Base-by-base conservation (phyloP, 1,139 yeast genomes). In the Pneumocystis oryctolagi region DNA sequence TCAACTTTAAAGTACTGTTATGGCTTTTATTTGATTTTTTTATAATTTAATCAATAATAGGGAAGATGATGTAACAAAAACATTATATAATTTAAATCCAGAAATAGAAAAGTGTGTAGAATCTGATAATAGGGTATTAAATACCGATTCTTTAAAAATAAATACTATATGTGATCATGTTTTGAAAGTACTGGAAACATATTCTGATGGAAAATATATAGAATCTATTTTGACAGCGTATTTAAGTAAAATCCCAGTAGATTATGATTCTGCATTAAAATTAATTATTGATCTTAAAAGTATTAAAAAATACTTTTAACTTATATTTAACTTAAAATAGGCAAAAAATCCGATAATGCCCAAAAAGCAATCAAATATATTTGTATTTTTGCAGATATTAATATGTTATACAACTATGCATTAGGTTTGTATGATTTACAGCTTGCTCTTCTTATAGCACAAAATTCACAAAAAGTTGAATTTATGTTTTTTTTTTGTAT, bases 221-320 rank as follows among this genome's bases (percentile, higher is more conserved):
- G 95, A 88, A 73, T 83, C 95, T 1, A 82, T 87, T 31, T 80
- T 94, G 64, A 92, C 98, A 2, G 95, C 97, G 0, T 87, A 86
- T 71, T 96, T 96, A 0, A 88, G 96, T 73, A 89, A 88, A 75
- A 82, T 81, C 60, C 98, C 98, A 2, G 89, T 97, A 14, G 88
- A 87, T 69, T 78, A 89, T 64, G 81, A 78, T 53, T 85, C 83
- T 57, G 97, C 97, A 0, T 79, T 94, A 65, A 72, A 71, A 32
- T 75, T 88, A 62, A 84, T 88, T 65, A 61, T 68, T 5, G 58
- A 63, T 8, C 60, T 68, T 39, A 65, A 57, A 32, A 61, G 65
- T 62, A 62, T 30, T 53, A 28, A 35, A 25, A n/a, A 31, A 16
- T 2, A 16, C 9, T 28, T 14, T 37, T 14, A 9, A 9, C 5